Evolutionary conservation across 2,329 filamentous ascomycete genomes (phyloP).

Genomic region (Cladosporium sp.): DNA sequence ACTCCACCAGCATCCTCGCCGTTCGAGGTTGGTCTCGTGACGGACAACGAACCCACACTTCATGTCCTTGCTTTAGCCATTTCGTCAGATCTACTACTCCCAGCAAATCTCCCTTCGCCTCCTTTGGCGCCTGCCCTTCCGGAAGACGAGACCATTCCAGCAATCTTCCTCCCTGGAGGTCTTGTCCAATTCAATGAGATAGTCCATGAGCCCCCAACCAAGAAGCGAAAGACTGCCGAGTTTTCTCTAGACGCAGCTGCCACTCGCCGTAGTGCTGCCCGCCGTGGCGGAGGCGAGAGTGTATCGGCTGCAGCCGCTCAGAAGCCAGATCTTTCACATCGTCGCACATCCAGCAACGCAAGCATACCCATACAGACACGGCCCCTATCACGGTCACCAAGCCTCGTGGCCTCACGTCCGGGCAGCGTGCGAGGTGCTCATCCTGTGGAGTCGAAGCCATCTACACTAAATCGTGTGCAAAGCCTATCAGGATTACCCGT

Average conservation of each 20-base stretch:
- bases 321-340: constrained; percentile 30
- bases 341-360: constrained; percentile 24
- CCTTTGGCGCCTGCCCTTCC: constrained; percentile 23
- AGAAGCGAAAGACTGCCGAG: constrained; percentile 40
- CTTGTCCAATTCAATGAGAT: constrained; percentile 13
- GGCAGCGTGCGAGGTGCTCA: constrained; percentile 17
- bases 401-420: constrained; percentile 24
- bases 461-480: constrained; percentile 24
- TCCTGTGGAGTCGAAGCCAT: constrained; percentile 18
- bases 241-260: constrained; percentile 47
- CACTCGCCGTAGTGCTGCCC: constrained; percentile 39
- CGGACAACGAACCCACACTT: constrained; percentile 1
- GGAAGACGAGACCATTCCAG: constrained; percentile 15
- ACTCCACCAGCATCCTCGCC: constrained; percentile 34
- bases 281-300: constrained; percentile 39
- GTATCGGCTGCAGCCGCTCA: constrained; percentile 39
- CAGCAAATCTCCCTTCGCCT: constrained; percentile 17
- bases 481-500: constrained; percentile 15
- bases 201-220: constrained; percentile 24
- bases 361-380: constrained; percentile 22
- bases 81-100: constrained; percentile 38
- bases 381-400: constrained; percentile 29
- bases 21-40: not conserved
- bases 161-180: constrained; percentile 21
- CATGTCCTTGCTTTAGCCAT: constrained; percentile 40